A percentile compares a stretch with the other conserved stretches of the same genome.
phyloP scores from a whole-genome alignment of 208 protist species.

The Acanthamoeba sp. region DNA sequence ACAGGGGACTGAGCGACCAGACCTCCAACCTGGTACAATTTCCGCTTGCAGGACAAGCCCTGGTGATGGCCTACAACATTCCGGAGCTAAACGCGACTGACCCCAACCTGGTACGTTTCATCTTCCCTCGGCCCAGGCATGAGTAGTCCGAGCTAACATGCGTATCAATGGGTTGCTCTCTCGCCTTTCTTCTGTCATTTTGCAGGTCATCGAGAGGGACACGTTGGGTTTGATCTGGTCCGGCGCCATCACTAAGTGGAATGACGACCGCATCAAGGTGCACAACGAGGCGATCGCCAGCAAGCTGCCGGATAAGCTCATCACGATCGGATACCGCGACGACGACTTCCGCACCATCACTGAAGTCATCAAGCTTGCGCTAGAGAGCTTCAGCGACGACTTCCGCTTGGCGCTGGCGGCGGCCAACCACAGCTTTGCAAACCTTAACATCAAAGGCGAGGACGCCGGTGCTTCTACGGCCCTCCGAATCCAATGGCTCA shows the following conservation, averaged over 20 bases:
- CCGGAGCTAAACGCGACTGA: not conserved
- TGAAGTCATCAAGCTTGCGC: not conserved
- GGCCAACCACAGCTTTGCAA: not conserved
- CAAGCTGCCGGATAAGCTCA: not conserved
- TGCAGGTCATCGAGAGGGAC: not conserved
- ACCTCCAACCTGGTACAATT: not conserved
- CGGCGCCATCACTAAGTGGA: not conserved
- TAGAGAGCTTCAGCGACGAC: slow-evolving; percentile 1
- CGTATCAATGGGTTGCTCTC: too few relatives aligned
- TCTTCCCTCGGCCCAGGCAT: too few relatives aligned
- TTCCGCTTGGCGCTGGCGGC: not conserved
- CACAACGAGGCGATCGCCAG: not conserved
- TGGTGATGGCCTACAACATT: slow-evolving; percentile 22
- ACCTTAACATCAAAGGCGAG: not conserved
- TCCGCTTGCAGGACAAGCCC: not conserved
- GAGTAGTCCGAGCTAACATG: too few relatives aligned
- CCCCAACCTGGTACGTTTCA: not conserved
- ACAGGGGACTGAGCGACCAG: not conserved
- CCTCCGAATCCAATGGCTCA: not conserved
- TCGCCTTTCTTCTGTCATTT: too few relatives aligned
- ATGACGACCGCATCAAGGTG: not conserved
- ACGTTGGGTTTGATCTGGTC: not conserved
- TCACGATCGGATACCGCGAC: not conserved
- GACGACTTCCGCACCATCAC: not conserved
- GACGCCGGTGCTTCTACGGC: not conserved